Percentiles rank a stretch among this genome's conserved stretches.
phyloP scores from a whole-genome alignment of 257 asterid genomes.

The Primulina eburnea region DNA sequence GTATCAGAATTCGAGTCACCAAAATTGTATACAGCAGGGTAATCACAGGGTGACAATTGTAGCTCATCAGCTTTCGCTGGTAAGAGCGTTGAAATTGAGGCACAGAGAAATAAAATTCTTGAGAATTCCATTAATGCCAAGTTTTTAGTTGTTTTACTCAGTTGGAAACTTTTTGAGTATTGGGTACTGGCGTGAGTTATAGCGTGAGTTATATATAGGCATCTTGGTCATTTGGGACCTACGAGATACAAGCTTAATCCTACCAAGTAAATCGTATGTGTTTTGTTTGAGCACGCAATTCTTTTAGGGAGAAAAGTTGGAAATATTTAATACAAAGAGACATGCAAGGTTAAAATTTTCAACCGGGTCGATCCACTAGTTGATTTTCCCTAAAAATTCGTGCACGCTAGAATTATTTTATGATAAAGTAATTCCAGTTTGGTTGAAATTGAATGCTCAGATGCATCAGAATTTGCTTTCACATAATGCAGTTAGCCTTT shows the following conservation, averaged over 20 bases:
- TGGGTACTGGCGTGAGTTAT: neutral
- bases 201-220: too few relatives aligned
- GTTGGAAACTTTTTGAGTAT: neutral
- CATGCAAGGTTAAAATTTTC: too few relatives aligned
- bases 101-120: neutral
- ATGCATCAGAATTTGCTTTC: neutral
- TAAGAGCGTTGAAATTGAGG: constrained; percentile 7
- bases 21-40: constrained; percentile 56
- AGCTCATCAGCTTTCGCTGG: constrained; percentile 13
- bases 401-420: neutral
- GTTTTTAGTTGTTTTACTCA: neutral
- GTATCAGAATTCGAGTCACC: constrained; percentile 78
- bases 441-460: too few relatives aligned
- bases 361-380: too few relatives aligned
- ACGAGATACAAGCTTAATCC: neutral
- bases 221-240: neutral
- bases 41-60: constrained; percentile 30
- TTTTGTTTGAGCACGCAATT: neutral
- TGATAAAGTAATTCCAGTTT: too few relatives aligned
- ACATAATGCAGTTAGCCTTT: neutral
- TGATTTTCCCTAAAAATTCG: too few relatives aligned
- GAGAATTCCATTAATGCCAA: constrained; percentile 19
- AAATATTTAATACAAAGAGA: too few relatives aligned
- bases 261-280: neutral
- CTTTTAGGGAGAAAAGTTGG: neutral